Conservation (phyloP, 176 grass and related monocot species). For the Stipa capillata region DNA sequence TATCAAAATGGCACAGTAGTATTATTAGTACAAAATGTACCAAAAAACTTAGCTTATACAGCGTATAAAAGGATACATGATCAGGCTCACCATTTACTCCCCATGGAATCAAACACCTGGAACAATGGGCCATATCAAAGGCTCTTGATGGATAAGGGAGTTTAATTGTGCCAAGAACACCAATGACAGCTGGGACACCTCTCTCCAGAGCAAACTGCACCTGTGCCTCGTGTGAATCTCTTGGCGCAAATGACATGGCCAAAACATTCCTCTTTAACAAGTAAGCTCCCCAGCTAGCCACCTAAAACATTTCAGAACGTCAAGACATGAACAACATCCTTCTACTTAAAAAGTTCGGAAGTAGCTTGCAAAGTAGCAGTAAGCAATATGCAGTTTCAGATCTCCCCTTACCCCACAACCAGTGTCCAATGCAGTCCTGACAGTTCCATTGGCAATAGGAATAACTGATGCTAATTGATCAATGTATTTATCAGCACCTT, state of each 20-base stretch:
- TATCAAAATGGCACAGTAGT: neutral
- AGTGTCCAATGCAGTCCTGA: conserved; percentile 92
- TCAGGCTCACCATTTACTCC: conserved; percentile 59
- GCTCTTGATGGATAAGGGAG: conserved; percentile 89
- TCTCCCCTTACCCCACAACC: conserved; percentile 73
- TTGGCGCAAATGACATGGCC: conserved; percentile 92
- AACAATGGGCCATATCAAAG: conserved; percentile 99
- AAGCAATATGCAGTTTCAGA: neutral
- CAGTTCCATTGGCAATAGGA: conserved; percentile 77
- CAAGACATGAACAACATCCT: conserved; percentile 2
- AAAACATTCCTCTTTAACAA: conserved; percentile 84
- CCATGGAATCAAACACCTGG: conserved; percentile 95
- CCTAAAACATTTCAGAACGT: conserved; percentile 39
- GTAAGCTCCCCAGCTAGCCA: conserved; percentile 96
- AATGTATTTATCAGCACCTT: conserved; percentile 93
- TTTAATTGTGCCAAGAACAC: conserved; percentile 79
- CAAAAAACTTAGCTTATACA: neutral
- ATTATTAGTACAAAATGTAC: neutral
- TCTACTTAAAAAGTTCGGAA: neutral
- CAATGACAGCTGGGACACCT: conserved; percentile 88
- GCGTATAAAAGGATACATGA: neutral
- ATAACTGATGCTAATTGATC: conserved; percentile 80
- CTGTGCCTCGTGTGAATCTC: conserved; percentile 93
- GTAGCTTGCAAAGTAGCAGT: neutral
- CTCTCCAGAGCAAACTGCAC: conserved; percentile 96